Evolutionary conservation across 257 asterid species (phyloP), one percentile per base, ranked within the genome.

Genomic region (Jacaranda copaia): DNA sequence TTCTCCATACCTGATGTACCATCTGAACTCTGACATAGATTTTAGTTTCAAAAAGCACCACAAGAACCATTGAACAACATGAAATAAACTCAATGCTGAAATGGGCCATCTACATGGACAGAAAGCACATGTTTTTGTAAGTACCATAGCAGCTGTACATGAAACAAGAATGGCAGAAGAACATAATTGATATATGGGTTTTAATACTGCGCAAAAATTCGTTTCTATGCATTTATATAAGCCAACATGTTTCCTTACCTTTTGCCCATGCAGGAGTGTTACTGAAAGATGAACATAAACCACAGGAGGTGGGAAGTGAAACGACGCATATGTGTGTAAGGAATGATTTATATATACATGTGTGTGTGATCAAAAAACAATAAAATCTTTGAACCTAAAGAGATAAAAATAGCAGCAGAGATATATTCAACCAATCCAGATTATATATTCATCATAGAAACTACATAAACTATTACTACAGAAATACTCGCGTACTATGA

Each of bases 1-100:
- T 35, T 88, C 40, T 70, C 91, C 97, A 36, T 89, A 90, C 83
- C 97, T 88, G 80, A 90, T 88, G 81, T 84, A 90, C 98, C 98
- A 94, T 72, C 97, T 85, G 84, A 90, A 82, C 82, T 94, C 94
- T 77, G 82, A 94, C 86, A 65, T 94, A 94, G 73, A 85, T 79
- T 77, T 84, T 89, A 64, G 93, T 88, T 85, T 94, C 98, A 35
- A 83, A 61, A 36, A 85, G 79, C 78, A 90, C 82, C 97, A 92
- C 80, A 72, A 87, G 71, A 57, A 89, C 68, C 87, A 94, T 70
- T 36, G 90, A 87, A 81, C 87, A 88, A 97, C 98, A 94, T 58
- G 98, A 76, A 40, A 88, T 45, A 68, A 89, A 68, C 78, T 90
- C 88, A 68, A 88, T 73, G 80, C 77, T 85, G 89, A 92, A 84